Evolutionary conservation across 2,329 filamentous ascomycete species (phyloP), one percentile per base, ranked within the genome.

Genomic region (Fusarium sp.): DNA sequence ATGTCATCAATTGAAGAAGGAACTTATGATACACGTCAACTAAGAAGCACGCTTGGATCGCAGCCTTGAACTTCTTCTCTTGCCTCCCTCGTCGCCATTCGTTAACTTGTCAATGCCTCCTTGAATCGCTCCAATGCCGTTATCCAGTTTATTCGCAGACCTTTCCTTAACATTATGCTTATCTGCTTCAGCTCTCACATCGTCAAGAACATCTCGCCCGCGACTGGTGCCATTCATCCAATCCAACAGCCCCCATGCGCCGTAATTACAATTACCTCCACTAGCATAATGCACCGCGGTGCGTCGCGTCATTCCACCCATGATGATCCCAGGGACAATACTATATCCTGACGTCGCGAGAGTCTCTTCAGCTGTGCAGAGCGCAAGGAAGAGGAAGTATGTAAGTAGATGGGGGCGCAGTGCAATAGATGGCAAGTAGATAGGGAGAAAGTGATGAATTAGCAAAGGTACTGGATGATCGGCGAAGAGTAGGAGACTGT

Each of bases 401-500:
- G 89, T 92, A n/a, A 93, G 82, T 6, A 93, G 83, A 76, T 94
- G 91, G 36, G 90, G 88, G 10, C 89, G 88, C 40, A 92, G 82
- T n/a, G 86, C 69, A 20, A 89, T 79, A 2, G 90, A 86, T 1
- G 91, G 89, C 0, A 92, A 77, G 75, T 91, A 91, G 8, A 88
- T 78, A 1, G 91, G 91, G 2, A 91, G 60, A 74, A 91, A 88
- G 47, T 86, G 86, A 64, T 86, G 83, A 2, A 92, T 77, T 8
- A 93, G 79, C 47, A 91, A 85, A 2, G 88, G 85, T 0, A 88
- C 67, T 0, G 91, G 91, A 74, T 93, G 90, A 77, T 93, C 90
- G 61, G 91, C 88, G 64, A 88, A 86, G 10, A 90, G 83, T 42
- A 85, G 82, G 26, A 93, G 83, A 28, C 89, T 86, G 77, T 87